Percentiles rank a stretch among this genome's conserved stretches.
Evolutionary conservation across 768 basidiomycete genomes (phyloP).

Genomic region (Boletus speciosus): DNA sequence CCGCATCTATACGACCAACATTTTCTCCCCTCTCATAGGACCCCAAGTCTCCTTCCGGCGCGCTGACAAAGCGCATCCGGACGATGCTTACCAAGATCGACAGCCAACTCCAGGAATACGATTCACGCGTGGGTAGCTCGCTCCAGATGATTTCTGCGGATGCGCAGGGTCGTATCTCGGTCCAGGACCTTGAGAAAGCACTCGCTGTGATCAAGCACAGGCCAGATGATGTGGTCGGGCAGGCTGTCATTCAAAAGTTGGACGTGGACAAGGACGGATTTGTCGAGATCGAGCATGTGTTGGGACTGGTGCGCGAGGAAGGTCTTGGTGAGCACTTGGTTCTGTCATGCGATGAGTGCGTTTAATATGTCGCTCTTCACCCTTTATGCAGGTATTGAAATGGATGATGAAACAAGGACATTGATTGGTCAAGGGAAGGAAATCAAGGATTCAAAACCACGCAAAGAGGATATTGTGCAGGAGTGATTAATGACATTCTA

Average conservation of each 20-base stretch:
- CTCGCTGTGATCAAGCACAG: conserved; percentile 90
- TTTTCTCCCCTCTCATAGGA: conserved; percentile 41
- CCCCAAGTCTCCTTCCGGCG: conserved; percentile 75
- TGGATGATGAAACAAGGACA: conserved; percentile 81
- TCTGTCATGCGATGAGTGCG: neutral
- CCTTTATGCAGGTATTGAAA: conserved; percentile 58
- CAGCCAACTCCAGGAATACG: conserved; percentile 86
- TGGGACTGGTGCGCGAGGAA: conserved; percentile 84
- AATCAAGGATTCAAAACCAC: conserved; percentile 73
- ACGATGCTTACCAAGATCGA: conserved; percentile 96
- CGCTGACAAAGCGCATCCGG: conserved; percentile 93
- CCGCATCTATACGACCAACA: neutral
- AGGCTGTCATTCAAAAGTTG: conserved; percentile 85
- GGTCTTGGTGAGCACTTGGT: conserved; percentile 58
- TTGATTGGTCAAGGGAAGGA: conserved; percentile 83
- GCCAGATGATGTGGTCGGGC: conserved; percentile 86
- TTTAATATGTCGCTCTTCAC: neutral
- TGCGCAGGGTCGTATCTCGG: conserved; percentile 83
- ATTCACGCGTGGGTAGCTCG: conserved; percentile 78
- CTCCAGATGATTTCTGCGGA: conserved; percentile 85
- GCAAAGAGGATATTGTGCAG: conserved; percentile 94
- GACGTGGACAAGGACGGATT: conserved; percentile 96
- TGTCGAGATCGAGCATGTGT: conserved; percentile 92
- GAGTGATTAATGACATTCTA: conserved; percentile 40
- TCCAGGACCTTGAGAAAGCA: conserved; percentile 86